A percentile compares a stretch with the other conserved stretches of the same genome.
phyloP scores from a whole-genome alignment of 768 basidiomycete genomes.

The Suillus bovinus region DNA sequence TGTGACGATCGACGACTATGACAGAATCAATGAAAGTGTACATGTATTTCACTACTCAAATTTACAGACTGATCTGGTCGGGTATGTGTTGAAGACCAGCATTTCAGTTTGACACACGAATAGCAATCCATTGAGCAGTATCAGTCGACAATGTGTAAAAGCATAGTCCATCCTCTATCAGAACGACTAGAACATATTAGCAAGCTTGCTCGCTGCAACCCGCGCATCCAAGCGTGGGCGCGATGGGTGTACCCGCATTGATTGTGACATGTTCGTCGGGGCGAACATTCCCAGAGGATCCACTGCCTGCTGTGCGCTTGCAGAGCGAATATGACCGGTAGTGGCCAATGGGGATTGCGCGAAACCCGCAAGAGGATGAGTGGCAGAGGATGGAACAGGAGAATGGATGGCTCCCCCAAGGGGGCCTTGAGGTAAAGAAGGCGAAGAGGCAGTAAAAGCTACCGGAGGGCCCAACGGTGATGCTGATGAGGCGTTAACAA shows the following conservation, averaged over 20 bases:
- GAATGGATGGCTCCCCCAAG: slow-evolving; percentile 16
- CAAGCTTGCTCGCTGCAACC: slow-evolving; percentile 86
- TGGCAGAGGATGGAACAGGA: slow-evolving; percentile 8
- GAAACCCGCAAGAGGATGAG: slow-evolving; percentile 20
- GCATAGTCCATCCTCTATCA: background rate
- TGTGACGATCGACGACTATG: too few relatives aligned
- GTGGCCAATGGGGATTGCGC: slow-evolving; percentile 14
- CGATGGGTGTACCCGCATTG: slow-evolving; percentile 71
- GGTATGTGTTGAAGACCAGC: background rate
- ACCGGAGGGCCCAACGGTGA: slow-evolving; percentile 38
- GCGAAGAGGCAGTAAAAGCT: slow-evolving; percentile 36
- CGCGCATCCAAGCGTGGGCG: slow-evolving; percentile 79
- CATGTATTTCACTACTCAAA: background rate
- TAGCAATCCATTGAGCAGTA: slow-evolving; percentile 3
- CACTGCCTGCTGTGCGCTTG: slow-evolving; percentile 35
- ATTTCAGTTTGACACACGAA: background rate
- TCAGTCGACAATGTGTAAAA: slow-evolving; percentile 1
- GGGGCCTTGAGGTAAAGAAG: slow-evolving; percentile 26
- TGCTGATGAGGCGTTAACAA: slow-evolving; percentile 49
- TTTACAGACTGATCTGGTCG: background rate
- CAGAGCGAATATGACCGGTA: slow-evolving; percentile 8
- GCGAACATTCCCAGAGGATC: slow-evolving; percentile 67
- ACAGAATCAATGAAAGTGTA: background rate
- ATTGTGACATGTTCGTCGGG: slow-evolving; percentile 68
- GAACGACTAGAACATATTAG: slow-evolving; percentile 72